Conservation (phyloP, 2,329 filamentous ascomycete species). For the Penicillium sp. region DNA sequence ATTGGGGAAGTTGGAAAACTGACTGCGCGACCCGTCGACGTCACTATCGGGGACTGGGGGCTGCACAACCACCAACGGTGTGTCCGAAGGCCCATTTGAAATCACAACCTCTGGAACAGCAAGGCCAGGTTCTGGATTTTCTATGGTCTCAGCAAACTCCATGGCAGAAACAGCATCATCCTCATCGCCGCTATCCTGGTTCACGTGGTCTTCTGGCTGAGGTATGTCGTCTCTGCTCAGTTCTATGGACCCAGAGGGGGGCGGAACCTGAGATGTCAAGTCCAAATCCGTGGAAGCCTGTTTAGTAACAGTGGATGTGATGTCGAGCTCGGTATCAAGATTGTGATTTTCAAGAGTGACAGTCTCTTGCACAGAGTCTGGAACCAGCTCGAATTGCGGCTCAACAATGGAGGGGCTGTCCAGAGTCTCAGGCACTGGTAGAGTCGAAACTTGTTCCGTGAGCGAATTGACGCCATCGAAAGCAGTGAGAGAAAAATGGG, state of each 20-base stretch:
- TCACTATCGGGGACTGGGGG: conserved; percentile 24
- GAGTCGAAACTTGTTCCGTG: not conserved
- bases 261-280: not conserved
- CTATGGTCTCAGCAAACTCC: not conserved
- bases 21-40: conserved; percentile 41
- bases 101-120: conserved; percentile 2
- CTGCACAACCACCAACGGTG: conserved; percentile 4
- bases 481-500: not conserved
- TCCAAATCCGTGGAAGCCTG: not conserved
- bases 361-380: conserved; percentile 27
- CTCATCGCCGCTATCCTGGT: not conserved
- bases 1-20: conserved; percentile 46
- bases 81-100: not conserved
- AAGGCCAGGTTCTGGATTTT: not conserved
- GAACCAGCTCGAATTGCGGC: conserved; percentile 13
- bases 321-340: not conserved
- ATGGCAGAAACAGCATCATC: not conserved
- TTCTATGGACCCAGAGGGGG: not conserved
- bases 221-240: not conserved
- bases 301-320: not conserved
- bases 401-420: not conserved
- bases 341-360: not conserved
- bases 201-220: not conserved
- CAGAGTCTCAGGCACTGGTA: not conserved
- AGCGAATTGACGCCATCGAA: not conserved